Conservation (phyloP, 306 rosid genomes). For the Prunus mira region DNA sequence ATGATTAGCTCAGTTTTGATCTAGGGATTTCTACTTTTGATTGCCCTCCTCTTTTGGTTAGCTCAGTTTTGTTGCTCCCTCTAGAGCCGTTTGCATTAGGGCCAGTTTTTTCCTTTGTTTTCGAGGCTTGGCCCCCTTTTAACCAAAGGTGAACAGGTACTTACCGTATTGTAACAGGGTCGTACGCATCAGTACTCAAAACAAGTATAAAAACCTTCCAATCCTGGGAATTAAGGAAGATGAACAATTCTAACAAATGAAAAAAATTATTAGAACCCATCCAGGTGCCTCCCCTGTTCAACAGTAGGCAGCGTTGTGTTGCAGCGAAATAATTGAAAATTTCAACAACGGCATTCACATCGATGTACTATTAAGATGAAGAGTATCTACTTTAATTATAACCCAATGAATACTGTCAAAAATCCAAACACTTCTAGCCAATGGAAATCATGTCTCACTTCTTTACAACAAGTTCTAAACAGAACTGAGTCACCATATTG, state of each 20-base stretch:
- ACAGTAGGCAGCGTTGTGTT: background rate
- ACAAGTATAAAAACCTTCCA: too few relatives aligned
- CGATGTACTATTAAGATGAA: background rate
- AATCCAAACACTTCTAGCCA: background rate
- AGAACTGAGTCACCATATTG: slow-evolving; percentile 24
- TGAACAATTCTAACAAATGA: background rate
- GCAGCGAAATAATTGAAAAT: background rate
- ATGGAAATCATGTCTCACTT: slow-evolving; percentile 23
- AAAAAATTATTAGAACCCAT: background rate
- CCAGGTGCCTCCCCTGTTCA: background rate
- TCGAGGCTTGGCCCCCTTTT: too few relatives aligned
- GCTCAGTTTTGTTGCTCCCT: too few relatives aligned
- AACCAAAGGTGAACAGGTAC: too few relatives aligned
- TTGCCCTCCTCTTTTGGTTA: too few relatives aligned
- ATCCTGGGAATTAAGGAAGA: too few relatives aligned
- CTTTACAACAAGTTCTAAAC: slow-evolving; percentile 45
- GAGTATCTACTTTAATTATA: background rate
- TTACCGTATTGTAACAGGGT: too few relatives aligned
- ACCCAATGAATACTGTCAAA: background rate
- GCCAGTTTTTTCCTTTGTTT: too few relatives aligned
- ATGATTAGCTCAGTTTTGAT: too few relatives aligned
- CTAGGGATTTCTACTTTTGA: too few relatives aligned
- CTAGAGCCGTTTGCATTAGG: too few relatives aligned
- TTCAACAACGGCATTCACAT: background rate
- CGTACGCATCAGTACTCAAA: too few relatives aligned